A percentile compares a stretch with the other conserved stretches of the same genome.
Conservation (phyloP, 1,284 basidiomycete genomes). For the Gymnopus androsaceus region DNA sequence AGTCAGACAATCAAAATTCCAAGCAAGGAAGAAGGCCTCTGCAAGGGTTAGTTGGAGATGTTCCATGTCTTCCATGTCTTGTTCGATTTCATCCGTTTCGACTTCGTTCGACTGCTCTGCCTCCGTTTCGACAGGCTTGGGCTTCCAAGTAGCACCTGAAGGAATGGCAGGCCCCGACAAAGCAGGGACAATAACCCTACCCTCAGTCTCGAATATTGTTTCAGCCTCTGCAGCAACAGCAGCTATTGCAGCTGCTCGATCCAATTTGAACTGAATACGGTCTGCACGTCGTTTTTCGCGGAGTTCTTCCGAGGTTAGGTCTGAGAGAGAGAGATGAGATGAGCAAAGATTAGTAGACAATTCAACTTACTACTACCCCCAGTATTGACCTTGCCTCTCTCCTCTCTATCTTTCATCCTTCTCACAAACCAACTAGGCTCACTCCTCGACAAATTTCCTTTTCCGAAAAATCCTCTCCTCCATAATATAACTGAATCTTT, state of each 20-base stretch:
- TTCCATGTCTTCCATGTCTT: conserved; percentile 73
- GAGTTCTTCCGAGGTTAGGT: conserved; percentile 83
- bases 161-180: conserved; percentile 64
- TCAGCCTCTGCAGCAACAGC: conserved; percentile 75
- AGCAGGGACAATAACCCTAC: conserved; percentile 56
- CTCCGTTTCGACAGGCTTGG: conserved; percentile 28
- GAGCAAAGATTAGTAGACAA: not conserved
- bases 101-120: conserved; percentile 37
- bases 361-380: not conserved
- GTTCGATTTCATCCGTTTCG: conserved; percentile 38
- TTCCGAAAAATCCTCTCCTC: conserved; percentile 94
- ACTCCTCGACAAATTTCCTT: conserved; percentile 90
- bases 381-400: conserved; percentile 31
- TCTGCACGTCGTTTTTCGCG: conserved; percentile 83
- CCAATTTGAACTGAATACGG: conserved; percentile 88
- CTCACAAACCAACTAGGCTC: conserved; percentile 92
- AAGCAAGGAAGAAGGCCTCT: conserved; percentile 91
- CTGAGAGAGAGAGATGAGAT: conserved; percentile 36
- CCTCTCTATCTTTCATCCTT: conserved; percentile 71
- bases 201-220: conserved; percentile 66
- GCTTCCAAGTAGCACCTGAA: conserved; percentile 78
- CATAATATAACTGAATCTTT: conserved; percentile 75
- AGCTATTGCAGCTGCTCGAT: conserved; percentile 80
- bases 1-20: conserved; percentile 85
- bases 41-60: conserved; percentile 90